Percentiles rank a stretch among this genome's conserved stretches.
Evolutionary conservation across 2,329 filamentous ascomycete species (phyloP).

Genomic region (Thyridium curvatum): DNA sequence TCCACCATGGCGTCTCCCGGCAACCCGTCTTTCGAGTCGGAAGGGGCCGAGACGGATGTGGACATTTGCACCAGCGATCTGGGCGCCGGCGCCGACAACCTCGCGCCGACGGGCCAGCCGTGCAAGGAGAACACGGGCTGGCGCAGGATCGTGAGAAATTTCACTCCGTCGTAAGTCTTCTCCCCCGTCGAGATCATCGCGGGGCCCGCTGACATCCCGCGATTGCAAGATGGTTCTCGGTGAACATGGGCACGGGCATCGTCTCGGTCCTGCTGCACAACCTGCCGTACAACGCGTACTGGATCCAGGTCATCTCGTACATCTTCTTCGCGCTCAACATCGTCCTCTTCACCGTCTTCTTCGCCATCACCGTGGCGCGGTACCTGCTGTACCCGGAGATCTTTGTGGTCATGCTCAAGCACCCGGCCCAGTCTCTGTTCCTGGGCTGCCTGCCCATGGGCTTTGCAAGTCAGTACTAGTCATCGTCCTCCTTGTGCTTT

Average conservation of each 20-base stretch:
- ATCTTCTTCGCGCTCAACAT: constrained; percentile 51
- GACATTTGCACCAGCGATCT: neutral
- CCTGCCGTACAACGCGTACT: constrained; percentile 48
- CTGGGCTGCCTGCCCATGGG: constrained; percentile 59
- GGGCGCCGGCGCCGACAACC: neutral
- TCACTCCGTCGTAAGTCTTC: constrained; percentile 35
- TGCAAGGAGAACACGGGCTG: constrained; percentile 17
- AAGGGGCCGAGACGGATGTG: too few species aligned
- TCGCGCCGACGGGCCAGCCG: neutral
- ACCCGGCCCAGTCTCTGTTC: constrained; percentile 58
- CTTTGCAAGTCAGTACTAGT: constrained; percentile 34
- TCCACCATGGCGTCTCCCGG: too few species aligned
- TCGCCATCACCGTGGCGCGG: constrained; percentile 42
- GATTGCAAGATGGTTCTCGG: constrained; percentile 36
- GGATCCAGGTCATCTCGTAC: constrained; percentile 47
- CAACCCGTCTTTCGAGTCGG: too few species aligned
- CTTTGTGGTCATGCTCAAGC: constrained; percentile 53
- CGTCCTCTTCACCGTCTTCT: constrained; percentile 44
- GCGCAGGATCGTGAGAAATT: constrained; percentile 31
- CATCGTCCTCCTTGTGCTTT: neutral
- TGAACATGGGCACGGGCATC: constrained; percentile 60
- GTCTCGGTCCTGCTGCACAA: constrained; percentile 50
- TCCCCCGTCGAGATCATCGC: too few species aligned
- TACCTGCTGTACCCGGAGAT: constrained; percentile 57
- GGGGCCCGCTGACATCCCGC: neutral